Evolutionary conservation across 352 stramenopile genomes (phyloP), one percentile per base, ranked within the genome.

Genomic region (Phytophthora pisi): DNA sequence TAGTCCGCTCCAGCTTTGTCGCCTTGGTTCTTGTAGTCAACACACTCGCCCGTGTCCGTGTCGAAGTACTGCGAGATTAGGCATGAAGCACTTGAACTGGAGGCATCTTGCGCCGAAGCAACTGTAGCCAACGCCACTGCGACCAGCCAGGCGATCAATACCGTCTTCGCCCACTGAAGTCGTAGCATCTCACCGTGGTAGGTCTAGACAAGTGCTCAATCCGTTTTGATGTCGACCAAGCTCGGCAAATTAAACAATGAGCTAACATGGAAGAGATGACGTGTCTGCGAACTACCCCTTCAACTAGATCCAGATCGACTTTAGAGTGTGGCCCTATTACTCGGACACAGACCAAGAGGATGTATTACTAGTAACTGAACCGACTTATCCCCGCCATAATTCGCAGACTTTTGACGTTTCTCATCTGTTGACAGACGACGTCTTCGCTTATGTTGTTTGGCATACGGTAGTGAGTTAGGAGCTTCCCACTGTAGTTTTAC

Each of bases 61-160:
- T 84, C 71, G 15, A 79, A 18, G 60, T 82, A 84, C 50, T 84
- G 76, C n/a, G 69, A 63, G 5, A 55, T 38, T 0, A 59, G 46
- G 28, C 66, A 73, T 9, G 52, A 50, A 2, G 55, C 45, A 40
- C 26, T 60, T 20, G 84, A 85, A 7, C 26, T 16, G 7, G 61
- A 68, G 20, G 30, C 30, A 11, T 34, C 30, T 34, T 34, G 30
- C 30, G 30, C 30, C 30, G 30, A 34, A 34, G 10, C 30, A 34
- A 34, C 30, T 34, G 7, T 6, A 34, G 30, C 30, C 6, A 34
- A 34, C 30, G 30, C 30, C 30, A 34, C 30, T 34, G 30, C 30
- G 30, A 34, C 30, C 30, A 34, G 30, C 30, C 11, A 34, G 30
- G 30, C 9, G 30, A 34, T 34, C 6, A 7, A 34, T 8, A 9